Base-by-base conservation (phyloP, 2,329 filamentous ascomycete genomes). In the Trichoderma simmonsii region DNA sequence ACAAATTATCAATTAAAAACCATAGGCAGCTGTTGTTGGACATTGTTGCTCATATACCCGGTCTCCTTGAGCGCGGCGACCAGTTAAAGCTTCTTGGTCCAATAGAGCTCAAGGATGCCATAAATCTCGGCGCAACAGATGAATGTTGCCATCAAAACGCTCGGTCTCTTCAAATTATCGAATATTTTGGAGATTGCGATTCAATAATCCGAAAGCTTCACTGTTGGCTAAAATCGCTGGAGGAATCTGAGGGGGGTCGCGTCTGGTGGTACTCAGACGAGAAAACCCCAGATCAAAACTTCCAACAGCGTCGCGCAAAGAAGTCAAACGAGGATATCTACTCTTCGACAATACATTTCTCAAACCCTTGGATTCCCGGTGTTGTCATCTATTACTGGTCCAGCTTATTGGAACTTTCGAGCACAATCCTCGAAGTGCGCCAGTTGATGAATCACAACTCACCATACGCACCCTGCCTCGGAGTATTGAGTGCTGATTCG, bases 331-430 rank as follows among this genome's bases (percentile, higher is more conserved):
- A n/a, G 3, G 54, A n/a, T 18, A 63, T n/a, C n/a, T 28, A 11
- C 24, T 24, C n/a, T 51, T 51, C 60, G 18, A 4, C 5, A n/a
- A 43, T 63, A 63, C 34, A 43, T 28, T 63, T 63, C 24, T 43
- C 34, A 11, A 63, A 12, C 21, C 9, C 15, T n/a, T 43, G 21
- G 60, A 63, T 63, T 11, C 60, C 60, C 12, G 34, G 60, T 1
- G n/a, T 63, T 14, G 28, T 63, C 18, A 28, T 63, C 26, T 63
- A 28, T 6, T 48, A 63, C 21, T 63, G 60, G 60, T 43, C 60
- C 9, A 36, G 60, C 6, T 28, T 63, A 26, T 36, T 63, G 15
- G 34, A 63, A 9, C 60, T 63, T 21, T 63, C 60, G 4, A 18
- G 24, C 8, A 30, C 14, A 63, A 26, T 63, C 8, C 60, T 48